Percentiles rank a stretch among this genome's conserved stretches.
These are phyloP conservation scores for Murraya paniculata DNA, from an alignment of 345 rosid species.

Conservation along the genomic window DNA sequence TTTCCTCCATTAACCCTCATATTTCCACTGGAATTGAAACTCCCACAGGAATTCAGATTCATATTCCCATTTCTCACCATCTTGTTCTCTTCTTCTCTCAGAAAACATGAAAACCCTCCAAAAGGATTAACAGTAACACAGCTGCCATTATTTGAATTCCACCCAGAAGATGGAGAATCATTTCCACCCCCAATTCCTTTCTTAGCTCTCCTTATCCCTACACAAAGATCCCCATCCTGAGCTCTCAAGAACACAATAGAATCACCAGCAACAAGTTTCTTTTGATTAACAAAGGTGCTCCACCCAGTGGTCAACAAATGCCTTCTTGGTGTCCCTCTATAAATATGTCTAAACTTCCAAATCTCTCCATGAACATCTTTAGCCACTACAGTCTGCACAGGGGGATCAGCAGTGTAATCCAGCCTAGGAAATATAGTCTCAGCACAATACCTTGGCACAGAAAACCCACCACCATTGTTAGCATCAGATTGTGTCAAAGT, in stretches of 20 bases:
- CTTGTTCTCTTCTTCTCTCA: constrained; percentile 60
- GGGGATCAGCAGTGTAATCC: constrained; percentile 84
- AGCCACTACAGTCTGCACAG: constrained; percentile 82
- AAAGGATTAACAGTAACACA: constrained; percentile 29
- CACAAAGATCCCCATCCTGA: constrained; percentile 75
- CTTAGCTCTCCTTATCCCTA: constrained; percentile 81
- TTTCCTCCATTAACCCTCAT: constrained; percentile 31
- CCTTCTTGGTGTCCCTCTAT: constrained; percentile 92
- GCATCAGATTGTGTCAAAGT: constrained; percentile 96
- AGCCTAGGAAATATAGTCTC: constrained; percentile 89
- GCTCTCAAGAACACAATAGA: constrained; percentile 87
- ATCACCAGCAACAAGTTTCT: constrained; percentile 91
- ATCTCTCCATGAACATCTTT: constrained; percentile 88
- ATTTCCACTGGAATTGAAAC: constrained; percentile 26
- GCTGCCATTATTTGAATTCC: constrained; percentile 33
- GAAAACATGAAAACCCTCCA: constrained; percentile 55
- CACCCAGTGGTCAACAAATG: constrained; percentile 94
- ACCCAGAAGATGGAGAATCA: constrained; percentile 37
- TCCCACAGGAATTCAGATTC: constrained; percentile 16
- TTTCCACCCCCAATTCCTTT: constrained; percentile 47
- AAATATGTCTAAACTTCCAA: constrained; percentile 95
- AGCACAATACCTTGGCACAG: constrained; percentile 95
- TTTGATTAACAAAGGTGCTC: constrained; percentile 93
- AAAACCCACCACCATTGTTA: constrained; percentile 96
- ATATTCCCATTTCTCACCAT: constrained; percentile 32